phyloP scores from a whole-genome alignment of 495 filamentous ascomycete species.

The Collariella sp. region DNA sequence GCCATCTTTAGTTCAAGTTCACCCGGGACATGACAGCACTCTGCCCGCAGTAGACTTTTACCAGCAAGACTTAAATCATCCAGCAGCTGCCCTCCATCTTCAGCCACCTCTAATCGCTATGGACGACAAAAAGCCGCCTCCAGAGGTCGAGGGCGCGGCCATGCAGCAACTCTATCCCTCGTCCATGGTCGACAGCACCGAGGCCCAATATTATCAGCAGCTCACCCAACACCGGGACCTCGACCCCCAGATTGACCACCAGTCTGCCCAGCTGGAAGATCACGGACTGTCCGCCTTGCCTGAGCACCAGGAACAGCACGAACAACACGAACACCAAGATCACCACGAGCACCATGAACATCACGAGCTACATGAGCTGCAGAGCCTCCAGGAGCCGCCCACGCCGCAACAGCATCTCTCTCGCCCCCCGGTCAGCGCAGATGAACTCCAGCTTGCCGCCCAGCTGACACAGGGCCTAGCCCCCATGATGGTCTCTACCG shows the following conservation, averaged over 20 bases:
- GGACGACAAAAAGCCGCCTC: constrained; percentile 20
- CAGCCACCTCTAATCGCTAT: not conserved
- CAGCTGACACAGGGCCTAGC: constrained; percentile 43
- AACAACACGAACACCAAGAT: no score
- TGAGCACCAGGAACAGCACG: constrained; percentile 20
- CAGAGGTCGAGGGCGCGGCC: constrained; percentile 16
- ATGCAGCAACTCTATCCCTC: constrained; percentile 26
- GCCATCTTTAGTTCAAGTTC: no score
- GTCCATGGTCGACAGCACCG: constrained; percentile 19
- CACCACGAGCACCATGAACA: constrained; percentile 21
- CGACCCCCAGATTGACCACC: constrained; percentile 16
- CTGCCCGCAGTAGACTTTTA: no score
- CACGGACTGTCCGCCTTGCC: constrained; percentile 12
- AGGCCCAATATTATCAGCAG: constrained; percentile 25
- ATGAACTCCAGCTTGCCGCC: constrained; percentile 45
- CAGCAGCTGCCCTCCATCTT: not conserved
- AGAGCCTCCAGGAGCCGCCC: constrained; percentile 24
- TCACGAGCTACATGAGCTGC: constrained; percentile 19
- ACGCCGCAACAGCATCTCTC: constrained; percentile 25
- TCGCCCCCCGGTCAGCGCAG: constrained; percentile 30
- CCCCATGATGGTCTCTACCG: constrained; percentile 24
- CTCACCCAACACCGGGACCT: constrained; percentile 16
- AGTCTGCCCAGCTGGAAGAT: constrained; percentile 12
- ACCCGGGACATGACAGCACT: no score
- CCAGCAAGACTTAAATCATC: not conserved